Percentiles rank a stretch among this genome's conserved stretches.
Conservation (phyloP, 1,139 yeast species). For the Debaryomycetaceae sp. region DNA sequence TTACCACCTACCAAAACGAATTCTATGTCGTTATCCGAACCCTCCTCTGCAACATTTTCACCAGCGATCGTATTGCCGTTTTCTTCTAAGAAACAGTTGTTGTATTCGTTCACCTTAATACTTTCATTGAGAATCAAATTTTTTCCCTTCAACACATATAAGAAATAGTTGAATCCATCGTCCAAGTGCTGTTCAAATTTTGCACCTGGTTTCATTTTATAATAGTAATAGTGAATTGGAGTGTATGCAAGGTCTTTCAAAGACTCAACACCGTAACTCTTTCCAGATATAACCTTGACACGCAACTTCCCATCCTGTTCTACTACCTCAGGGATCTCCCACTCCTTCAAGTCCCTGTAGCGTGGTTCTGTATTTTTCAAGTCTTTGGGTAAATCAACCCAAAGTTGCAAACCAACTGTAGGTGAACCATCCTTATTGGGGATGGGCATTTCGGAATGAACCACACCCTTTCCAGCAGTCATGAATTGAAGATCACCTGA, state of each 20-base stretch:
- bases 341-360: constrained; percentile 70
- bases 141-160: constrained; percentile 66
- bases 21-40: constrained; percentile 33
- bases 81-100: constrained; percentile 60
- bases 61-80: constrained; percentile 62
- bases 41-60: constrained; percentile 35
- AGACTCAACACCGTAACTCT: constrained; percentile 70
- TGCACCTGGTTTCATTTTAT: constrained; percentile 65
- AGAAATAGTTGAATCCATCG: constrained; percentile 63
- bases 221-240: constrained; percentile 76
- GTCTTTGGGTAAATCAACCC: constrained; percentile 84
- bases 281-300: constrained; percentile 77
- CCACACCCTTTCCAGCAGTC: constrained; percentile 92
- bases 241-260: constrained; percentile 78
- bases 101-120: constrained; percentile 39
- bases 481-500: constrained; percentile 91
- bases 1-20: constrained; percentile 78
- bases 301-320: constrained; percentile 64
- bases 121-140: constrained; percentile 45
- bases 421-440: constrained; percentile 52
- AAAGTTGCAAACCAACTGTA: constrained; percentile 75
- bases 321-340: constrained; percentile 65
- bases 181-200: constrained; percentile 61
- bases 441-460: constrained; percentile 87
- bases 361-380: constrained; percentile 71